Evolutionary conservation across 202 grass and related monocot species (phyloP).

Genomic region (Zizania palustris): DNA sequence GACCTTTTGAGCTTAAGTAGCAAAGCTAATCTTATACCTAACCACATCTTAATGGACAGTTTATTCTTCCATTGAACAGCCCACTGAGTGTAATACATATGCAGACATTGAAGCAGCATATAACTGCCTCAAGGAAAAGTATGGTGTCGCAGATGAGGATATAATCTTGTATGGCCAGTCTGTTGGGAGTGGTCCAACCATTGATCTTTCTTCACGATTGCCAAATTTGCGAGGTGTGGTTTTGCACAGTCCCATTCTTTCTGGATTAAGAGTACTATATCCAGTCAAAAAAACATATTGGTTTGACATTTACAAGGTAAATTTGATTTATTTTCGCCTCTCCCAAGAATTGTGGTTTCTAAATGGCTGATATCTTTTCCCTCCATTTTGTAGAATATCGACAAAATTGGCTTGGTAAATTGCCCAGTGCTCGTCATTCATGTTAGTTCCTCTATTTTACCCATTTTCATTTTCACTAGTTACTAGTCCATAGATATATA

Average conservation of each 20-base stretch:
- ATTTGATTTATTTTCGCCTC: neutral
- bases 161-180: slow-evolving; percentile 91
- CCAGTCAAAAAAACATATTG: slow-evolving; percentile 80
- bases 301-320: slow-evolving; percentile 98
- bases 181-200: slow-evolving; percentile 89
- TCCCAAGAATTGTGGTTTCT: neutral
- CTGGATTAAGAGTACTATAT: slow-evolving; percentile 86
- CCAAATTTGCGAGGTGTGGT: slow-evolving; percentile 84
- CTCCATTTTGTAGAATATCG: slow-evolving; percentile 65
- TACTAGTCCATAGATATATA: neutral
- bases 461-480: neutral
- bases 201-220: slow-evolving; percentile 83
- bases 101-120: slow-evolving; percentile 95
- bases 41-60: slow-evolving; percentile 58
- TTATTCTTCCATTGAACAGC: slow-evolving; percentile 79
- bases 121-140: slow-evolving; percentile 90
- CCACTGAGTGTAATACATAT: slow-evolving; percentile 95
- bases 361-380: slow-evolving; percentile 37
- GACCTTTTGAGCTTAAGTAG: slow-evolving; percentile 25
- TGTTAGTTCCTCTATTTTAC: too few relatives aligned
- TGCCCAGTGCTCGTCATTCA: slow-evolving; percentile 85
- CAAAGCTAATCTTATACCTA: slow-evolving; percentile 41
- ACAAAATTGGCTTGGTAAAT: slow-evolving; percentile 76
- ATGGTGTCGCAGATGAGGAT: slow-evolving; percentile 70
- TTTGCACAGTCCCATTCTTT: slow-evolving; percentile 90